Percentiles rank a stretch among this genome's conserved stretches.
phyloP scores from a whole-genome alignment of 2,329 filamentous ascomycete species.

The Phaeosphaeriaceae sp. region DNA sequence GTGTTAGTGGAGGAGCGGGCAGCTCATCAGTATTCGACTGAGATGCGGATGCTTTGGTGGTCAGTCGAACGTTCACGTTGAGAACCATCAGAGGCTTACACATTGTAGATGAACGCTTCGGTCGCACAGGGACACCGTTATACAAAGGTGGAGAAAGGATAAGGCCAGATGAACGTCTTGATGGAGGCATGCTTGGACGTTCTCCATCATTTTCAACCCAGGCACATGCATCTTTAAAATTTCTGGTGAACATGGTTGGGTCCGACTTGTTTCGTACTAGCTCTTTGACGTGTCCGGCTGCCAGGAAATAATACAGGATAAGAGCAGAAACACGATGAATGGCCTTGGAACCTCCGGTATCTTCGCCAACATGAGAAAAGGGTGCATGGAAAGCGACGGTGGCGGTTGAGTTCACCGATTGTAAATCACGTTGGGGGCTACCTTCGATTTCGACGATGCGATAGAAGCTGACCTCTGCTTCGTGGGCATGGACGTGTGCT shows the following conservation, averaged over 20 bases:
- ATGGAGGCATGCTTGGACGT: constrained; percentile 18
- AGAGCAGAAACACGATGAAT: constrained; percentile 36
- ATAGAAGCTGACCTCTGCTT: constrained; percentile 37
- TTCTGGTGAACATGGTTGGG: constrained; percentile 37
- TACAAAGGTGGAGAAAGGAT: constrained; percentile 12
- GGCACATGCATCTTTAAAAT: constrained; percentile 34
- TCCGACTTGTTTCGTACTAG: constrained; percentile 30
- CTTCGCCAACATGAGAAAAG: constrained; percentile 36
- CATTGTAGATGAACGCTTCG: constrained; percentile 67
- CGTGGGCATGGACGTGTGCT: constrained; percentile 35
- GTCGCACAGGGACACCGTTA: constrained; percentile 55
- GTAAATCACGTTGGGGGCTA: constrained; percentile 23
- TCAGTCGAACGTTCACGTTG: constrained; percentile 48
- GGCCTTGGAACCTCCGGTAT: constrained; percentile 31
- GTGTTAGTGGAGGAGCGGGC: constrained; percentile 19
- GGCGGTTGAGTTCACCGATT: constrained; percentile 34
- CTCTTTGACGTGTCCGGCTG: constrained; percentile 33
- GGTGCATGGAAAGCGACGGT: constrained; percentile 35
- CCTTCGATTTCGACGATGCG: constrained; percentile 25
- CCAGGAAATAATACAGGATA: constrained; percentile 35
- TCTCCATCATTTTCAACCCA: constrained; percentile 36
- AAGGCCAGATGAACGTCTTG: constrained; percentile 27
- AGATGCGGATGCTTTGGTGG: constrained; percentile 11
- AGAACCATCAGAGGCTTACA: constrained; percentile 66
- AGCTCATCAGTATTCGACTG: constrained; percentile 10